Evolutionary conservation across 129 eudicot species (phyloP).

Genomic region (Arctium lappa): DNA sequence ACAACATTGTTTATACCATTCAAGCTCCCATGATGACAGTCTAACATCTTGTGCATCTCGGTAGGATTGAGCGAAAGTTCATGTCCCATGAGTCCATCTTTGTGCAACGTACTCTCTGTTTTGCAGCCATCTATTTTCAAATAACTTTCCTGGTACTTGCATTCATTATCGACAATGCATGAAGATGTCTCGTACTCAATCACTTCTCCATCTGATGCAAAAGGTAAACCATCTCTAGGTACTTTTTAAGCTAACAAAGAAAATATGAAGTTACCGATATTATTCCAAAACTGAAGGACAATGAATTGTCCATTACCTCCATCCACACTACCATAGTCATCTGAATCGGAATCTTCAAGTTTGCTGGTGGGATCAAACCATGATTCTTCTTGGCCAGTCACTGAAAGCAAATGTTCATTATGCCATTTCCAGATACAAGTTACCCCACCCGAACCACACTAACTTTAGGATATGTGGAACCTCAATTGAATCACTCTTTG

Average conservation of each 20-base stretch:
- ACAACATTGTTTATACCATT: conserved; percentile 36
- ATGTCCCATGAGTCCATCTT: conserved; percentile 29
- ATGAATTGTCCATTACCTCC: conserved; percentile 52
- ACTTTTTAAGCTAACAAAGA: background rate
- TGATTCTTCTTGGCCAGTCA: conserved; percentile 68
- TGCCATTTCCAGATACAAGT: background rate
- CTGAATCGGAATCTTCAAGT: conserved; percentile 69
- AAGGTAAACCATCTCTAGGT: background rate
- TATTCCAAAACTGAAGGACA: background rate
- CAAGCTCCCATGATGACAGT: conserved; percentile 43
- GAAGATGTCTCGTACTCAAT: conserved; percentile 49
- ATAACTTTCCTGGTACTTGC: conserved; percentile 33
- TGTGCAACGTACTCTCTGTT: conserved; percentile 20
- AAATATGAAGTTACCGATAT: background rate
- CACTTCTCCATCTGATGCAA: conserved; percentile 45
- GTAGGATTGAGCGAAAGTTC: conserved; percentile 8
- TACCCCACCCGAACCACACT: background rate
- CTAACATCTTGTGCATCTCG: conserved; percentile 32
- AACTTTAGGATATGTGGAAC: background rate
- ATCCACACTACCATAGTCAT: conserved; percentile 70
- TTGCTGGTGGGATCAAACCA: conserved; percentile 89
- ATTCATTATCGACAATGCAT: conserved; percentile 31
- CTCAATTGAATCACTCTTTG: background rate
- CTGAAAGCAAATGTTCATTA: conserved; percentile 37
- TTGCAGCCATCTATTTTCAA: conserved; percentile 35